phyloP scores from a whole-genome alignment of 345 rosid species.

The Eucalyptus sp. region DNA sequence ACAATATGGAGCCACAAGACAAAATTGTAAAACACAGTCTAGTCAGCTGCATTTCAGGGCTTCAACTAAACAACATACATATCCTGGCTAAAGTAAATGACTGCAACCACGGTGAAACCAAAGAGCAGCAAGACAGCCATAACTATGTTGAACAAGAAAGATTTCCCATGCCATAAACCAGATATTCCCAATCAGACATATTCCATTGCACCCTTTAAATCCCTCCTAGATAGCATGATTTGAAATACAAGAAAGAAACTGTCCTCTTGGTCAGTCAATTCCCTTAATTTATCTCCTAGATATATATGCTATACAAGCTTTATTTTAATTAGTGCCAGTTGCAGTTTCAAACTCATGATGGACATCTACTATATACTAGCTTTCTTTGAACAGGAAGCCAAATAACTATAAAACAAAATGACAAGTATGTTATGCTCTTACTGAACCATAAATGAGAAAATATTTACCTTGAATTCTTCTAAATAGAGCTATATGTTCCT shows the following conservation, averaged over 20 bases:
- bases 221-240: not conserved
- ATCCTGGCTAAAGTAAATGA: no score
- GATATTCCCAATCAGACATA: not conserved
- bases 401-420: not conserved
- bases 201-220: not conserved
- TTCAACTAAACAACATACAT: no score
- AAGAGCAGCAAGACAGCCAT: not conserved
- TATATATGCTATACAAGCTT: not conserved
- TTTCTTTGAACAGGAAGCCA: not conserved
- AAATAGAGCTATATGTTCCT: constrained; percentile 37
- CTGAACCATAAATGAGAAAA: not conserved
- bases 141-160: no score
- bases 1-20: no score
- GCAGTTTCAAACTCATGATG: no score
- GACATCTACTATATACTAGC: not conserved
- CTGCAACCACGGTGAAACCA: not conserved
- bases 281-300: not conserved
- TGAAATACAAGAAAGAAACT: not conserved
- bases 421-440: not conserved
- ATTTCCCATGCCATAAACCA: not conserved
- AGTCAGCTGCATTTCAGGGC: no score
- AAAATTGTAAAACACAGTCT: no score
- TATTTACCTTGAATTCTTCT: not conserved
- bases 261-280: not conserved
- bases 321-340: no score